A percentile compares a stretch with the other conserved stretches of the same genome.
Conservation (phyloP, 164 flowering plant genomes). For the Houttuynia cordata region DNA sequence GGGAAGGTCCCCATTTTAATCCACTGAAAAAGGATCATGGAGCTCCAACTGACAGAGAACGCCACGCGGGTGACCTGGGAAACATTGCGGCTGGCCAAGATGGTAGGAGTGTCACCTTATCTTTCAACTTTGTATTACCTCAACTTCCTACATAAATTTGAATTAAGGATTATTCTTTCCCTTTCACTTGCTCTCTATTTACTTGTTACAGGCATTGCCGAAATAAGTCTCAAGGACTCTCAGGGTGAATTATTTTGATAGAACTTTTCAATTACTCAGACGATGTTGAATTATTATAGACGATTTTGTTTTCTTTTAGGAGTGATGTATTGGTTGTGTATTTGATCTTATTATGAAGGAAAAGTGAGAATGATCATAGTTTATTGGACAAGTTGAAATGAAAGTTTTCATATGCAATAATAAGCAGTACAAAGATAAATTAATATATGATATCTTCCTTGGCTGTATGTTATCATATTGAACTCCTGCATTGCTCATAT, state of each 20-base stretch:
- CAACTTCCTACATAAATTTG: not conserved
- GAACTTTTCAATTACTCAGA: too few species aligned
- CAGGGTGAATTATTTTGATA: slow-evolving; percentile 50
- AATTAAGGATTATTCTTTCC: not conserved
- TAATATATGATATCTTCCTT: too few species aligned
- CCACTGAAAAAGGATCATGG: slow-evolving; percentile 74
- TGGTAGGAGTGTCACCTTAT: slow-evolving; percentile 25
- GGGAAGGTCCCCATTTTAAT: slow-evolving; percentile 77
- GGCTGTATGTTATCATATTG: too few species aligned
- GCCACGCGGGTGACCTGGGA: slow-evolving; percentile 93
- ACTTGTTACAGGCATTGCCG: slow-evolving; percentile 54
- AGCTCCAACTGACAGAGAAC: slow-evolving; percentile 48
- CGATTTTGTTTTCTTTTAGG: too few species aligned
- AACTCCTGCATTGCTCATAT: too few species aligned
- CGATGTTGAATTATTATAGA: not conserved
- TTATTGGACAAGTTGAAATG: too few species aligned
- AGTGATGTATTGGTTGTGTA: too few species aligned
- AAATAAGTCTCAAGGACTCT: slow-evolving; percentile 42
- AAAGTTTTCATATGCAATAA: too few species aligned
- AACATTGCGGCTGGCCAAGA: slow-evolving; percentile 69
- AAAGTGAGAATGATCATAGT: too few species aligned
- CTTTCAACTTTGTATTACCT: not conserved
- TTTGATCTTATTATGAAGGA: too few species aligned
- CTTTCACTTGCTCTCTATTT: too few species aligned
- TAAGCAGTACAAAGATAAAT: too few species aligned